Evolutionary conservation across 2,329 filamentous ascomycete genomes (phyloP), one percentile per base, ranked within the genome.

Genomic region (Ascochyta rabiei): DNA sequence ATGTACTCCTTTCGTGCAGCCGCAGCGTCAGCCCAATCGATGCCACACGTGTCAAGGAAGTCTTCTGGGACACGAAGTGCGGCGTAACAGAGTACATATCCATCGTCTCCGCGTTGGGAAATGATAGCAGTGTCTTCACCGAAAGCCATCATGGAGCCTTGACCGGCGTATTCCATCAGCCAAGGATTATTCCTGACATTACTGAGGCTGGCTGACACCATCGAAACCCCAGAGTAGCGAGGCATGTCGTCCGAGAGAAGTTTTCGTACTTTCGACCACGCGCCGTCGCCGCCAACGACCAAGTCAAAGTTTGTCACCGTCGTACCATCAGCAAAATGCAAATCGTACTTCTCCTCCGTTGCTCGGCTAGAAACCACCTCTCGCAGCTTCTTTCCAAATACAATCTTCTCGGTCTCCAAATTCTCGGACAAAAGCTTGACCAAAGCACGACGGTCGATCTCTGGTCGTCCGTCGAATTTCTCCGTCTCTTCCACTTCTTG

Each of bases 41-140:
- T 80, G 3, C 76, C 77, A 58, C 79, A 81, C 3, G 74, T 77
- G 12, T 77, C 42, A 15, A 74, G 30, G 62, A 74, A 78, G 21
- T 67, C 69, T 33, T 78, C 74, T 2, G 76, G 75, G 15, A 74
- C 74, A 13, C 71, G 64, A 10, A 76, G 66, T 45, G 71, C 76
- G 2, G 69, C 75, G 48, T 74, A 61, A 1, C 80, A 67, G 48
- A 72, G 71, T 23, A 85, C 61, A 58, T 76, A 80, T 8, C 79
- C 80, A 52, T 84, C 78, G 31, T 83, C 83, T 60, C 78, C 73
- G 51, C 79, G 77, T 68, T 83, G 81, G 13, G 68, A 63, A 3
- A 70, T 60, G 12, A 84, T 52, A 3, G 63, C 60, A 1, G 53
- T 48, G 31, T 82, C 82, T 4, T 77, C 69, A 4, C 65, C 67